Evolutionary conservation across 345 rosid species (phyloP).

Genomic region (Excoecaria cochinchinensis): DNA sequence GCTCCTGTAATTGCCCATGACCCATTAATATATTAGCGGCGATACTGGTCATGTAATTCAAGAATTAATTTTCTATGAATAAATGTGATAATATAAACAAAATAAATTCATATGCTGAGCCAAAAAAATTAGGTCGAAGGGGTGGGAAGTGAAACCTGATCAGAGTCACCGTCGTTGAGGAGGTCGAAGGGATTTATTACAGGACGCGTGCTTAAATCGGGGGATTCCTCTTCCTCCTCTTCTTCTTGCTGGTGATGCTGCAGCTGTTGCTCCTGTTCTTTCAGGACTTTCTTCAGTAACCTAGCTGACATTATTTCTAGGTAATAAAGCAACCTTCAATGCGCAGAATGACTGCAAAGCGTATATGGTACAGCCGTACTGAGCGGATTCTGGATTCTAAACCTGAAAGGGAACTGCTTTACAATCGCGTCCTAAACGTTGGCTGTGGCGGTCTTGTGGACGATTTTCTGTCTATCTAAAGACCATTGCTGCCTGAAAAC

Average conservation of each 20-base stretch:
- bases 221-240: slow-evolving; percentile 45
- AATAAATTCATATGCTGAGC: neutral
- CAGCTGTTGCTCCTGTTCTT: slow-evolving; percentile 62
- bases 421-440: neutral
- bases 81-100: neutral
- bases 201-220: slow-evolving; percentile 35
- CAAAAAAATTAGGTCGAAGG: neutral
- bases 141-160: slow-evolving; percentile 26
- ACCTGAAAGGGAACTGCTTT: neutral
- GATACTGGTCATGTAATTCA: neutral
- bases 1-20: neutral
- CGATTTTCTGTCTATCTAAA: neutral
- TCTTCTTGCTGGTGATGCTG: slow-evolving; percentile 35
- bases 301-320: slow-evolving; percentile 61
- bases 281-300: slow-evolving; percentile 66
- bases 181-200: slow-evolving; percentile 71
- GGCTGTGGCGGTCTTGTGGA: neutral
- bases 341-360: neutral
- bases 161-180: slow-evolving; percentile 47
- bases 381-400: neutral
- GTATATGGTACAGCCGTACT: neutral
- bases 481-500: neutral
- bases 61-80: neutral
- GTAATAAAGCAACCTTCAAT: neutral
- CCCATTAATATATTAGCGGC: neutral